Evolutionary conservation across 2,329 filamentous ascomycete species (phyloP).

Genomic region (Plenodomus tracheiphilus): DNA sequence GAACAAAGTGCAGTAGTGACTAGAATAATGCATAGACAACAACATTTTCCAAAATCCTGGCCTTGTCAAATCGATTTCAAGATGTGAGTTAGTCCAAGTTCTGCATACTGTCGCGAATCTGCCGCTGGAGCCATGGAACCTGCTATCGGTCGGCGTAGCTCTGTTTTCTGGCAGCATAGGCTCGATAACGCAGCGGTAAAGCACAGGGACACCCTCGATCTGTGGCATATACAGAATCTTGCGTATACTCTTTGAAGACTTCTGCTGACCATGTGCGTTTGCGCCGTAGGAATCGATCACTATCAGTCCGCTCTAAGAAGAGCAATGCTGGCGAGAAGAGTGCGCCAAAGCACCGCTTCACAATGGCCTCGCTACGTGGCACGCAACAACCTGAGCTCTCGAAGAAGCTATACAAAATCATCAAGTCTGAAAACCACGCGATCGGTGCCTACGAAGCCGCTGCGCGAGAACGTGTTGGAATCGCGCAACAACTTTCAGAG

Average conservation of each 20-base stretch:
- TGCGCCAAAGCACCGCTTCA: slow-evolving; percentile 70
- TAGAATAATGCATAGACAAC: slow-evolving; percentile 18
- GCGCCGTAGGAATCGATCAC: slow-evolving; percentile 66
- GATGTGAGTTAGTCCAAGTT: slow-evolving; percentile 41
- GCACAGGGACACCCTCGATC: background rate
- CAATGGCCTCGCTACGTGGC: slow-evolving; percentile 82
- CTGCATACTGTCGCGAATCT: slow-evolving; percentile 23
- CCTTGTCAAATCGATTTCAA: slow-evolving; percentile 10
- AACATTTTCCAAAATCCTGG: slow-evolving; percentile 14
- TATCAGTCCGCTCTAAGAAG: slow-evolving; percentile 72
- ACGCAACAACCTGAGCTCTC: slow-evolving; percentile 85
- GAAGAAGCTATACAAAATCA: slow-evolving; percentile 84
- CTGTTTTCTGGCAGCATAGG: background rate
- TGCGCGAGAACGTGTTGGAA: slow-evolving; percentile 78
- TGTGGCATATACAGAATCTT: background rate
- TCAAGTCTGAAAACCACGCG: slow-evolving; percentile 92
- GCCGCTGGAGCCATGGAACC: background rate
- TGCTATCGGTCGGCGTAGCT: background rate
- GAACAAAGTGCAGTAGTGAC: slow-evolving; percentile 23
- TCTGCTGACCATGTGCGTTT: slow-evolving; percentile 33
- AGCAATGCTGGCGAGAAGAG: slow-evolving; percentile 48
- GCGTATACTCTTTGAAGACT: background rate
- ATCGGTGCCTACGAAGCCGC: slow-evolving; percentile 84
- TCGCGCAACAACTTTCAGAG: slow-evolving; percentile 89
- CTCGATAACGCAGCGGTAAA: background rate